Evolutionary conservation across 176 grass and related monocot genomes (phyloP).

Genomic region (Aegilops speltoides): DNA sequence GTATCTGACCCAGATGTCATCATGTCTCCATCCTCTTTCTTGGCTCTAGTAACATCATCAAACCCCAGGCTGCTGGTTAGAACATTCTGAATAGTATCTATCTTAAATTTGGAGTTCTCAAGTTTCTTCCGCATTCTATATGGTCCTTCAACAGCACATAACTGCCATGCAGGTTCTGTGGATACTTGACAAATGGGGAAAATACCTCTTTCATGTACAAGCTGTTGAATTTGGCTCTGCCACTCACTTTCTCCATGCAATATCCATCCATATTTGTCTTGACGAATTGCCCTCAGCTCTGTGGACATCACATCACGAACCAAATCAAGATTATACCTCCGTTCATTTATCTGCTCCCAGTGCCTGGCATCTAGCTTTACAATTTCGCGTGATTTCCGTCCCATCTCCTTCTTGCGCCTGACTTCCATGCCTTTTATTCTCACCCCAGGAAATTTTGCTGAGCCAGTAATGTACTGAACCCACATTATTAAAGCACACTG

Average conservation of each 20-base stretch:
- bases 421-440: constrained; percentile 99
- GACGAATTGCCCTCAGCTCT: constrained; percentile 84
- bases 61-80: constrained; percentile 52
- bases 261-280: constrained; percentile 99
- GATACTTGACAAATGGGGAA: constrained; percentile 70
- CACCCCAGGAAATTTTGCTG: constrained; percentile 94
- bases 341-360: constrained; percentile 88
- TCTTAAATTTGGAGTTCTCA: constrained; percentile 80
- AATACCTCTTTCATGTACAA: constrained; percentile 96
- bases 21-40: constrained; percentile 56
- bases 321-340: constrained; percentile 77
- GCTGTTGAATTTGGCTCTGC: constrained; percentile 90
- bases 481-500: constrained; percentile 93
- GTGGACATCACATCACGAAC: constrained; percentile 95
- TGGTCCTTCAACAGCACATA: constrained; percentile 94
- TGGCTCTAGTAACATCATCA: constrained; percentile 45
- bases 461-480: constrained; percentile 83
- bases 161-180: constrained; percentile 73
- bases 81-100: constrained; percentile 94
- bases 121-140: constrained; percentile 99
- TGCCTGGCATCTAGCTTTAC: constrained; percentile 71
- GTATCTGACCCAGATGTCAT: constrained; percentile 70
- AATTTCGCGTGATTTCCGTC: constrained; percentile 72
- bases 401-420: constrained; percentile 93
- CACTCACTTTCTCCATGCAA: constrained; percentile 98